Conservation (phyloP, 192 early-diverging fungal genomes). For the Backusella australiensis region DNA sequence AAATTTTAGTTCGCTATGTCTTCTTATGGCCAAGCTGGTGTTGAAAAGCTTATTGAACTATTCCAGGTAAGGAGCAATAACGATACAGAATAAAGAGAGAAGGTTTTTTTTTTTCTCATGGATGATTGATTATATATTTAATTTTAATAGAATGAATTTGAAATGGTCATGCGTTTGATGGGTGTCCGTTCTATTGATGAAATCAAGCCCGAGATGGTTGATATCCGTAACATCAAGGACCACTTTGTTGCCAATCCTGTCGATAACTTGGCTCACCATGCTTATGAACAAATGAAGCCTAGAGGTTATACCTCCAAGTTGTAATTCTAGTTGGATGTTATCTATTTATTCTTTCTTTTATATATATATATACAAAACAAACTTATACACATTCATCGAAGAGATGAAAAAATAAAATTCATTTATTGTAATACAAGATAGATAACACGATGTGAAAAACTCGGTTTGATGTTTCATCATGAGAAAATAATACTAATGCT, state of each 20-base stretch:
- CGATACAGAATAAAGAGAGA: background rate
- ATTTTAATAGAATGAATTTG: conserved; percentile 62
- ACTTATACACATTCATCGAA: background rate
- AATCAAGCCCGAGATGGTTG: conserved; percentile 56
- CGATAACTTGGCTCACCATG: conserved; percentile 22
- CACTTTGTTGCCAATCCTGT: conserved; percentile 17
- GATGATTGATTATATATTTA: background rate
- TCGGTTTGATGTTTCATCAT: background rate
- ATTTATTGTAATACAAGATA: background rate
- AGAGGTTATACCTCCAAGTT: conserved; percentile 25
- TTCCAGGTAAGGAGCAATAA: conserved; percentile 48
- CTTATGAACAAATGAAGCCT: conserved; percentile 31
- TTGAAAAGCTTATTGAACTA: conserved; percentile 68
- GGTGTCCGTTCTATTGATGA: conserved; percentile 66
- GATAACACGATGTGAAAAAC: background rate
- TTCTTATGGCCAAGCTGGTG: conserved; percentile 83
- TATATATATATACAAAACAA: background rate
- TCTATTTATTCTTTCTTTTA: background rate
- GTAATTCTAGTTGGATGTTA: conserved; percentile 8
- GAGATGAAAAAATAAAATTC: background rate
- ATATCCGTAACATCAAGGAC: conserved; percentile 36
- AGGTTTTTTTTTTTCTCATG: background rate
- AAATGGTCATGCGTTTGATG: conserved; percentile 75
- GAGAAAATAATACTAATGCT: background rate
- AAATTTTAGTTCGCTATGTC: conserved; percentile 57